phyloP scores from a whole-genome alignment of 768 basidiomycete species.

The Boletus rufocinnamomeus region DNA sequence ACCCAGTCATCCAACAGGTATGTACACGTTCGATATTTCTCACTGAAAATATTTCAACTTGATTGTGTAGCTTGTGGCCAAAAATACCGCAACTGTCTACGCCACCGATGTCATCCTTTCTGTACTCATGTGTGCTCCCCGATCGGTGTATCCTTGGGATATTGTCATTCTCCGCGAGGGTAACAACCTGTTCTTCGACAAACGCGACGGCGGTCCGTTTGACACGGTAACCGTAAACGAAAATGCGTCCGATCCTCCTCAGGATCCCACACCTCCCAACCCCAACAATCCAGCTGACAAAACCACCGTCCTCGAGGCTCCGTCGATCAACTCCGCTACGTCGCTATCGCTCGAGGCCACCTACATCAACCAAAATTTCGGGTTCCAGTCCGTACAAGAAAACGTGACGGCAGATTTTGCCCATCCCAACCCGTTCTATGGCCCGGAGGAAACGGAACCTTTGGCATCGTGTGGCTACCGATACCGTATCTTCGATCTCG shows the following conservation, averaged over 20 bases:
- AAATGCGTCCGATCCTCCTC: conserved; percentile 93
- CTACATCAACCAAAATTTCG: conserved; percentile 98
- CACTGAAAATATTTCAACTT: conserved; percentile 7
- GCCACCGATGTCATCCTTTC: conserved; percentile 94
- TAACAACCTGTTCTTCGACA: conserved; percentile 93
- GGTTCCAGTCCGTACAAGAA: conserved; percentile 92
- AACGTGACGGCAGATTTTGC: conserved; percentile 69
- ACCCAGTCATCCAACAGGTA: conserved; percentile 94
- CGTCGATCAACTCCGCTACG: conserved; percentile 90
- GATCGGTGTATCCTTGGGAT: conserved; percentile 98
- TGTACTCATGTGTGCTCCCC: conserved; percentile 93
- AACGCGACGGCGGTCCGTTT: conserved; percentile 95
- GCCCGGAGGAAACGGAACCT: conserved; percentile 90
- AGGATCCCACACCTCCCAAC: conserved; percentile 77
- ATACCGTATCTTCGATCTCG: conserved; percentile 93
- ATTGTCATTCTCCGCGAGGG: conserved; percentile 94
- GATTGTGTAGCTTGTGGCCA: conserved; percentile 66
- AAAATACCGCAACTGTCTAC: conserved; percentile 83
- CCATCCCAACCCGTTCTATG: conserved; percentile 94
- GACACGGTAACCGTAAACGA: conserved; percentile 99
- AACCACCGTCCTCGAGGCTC: conserved; percentile 58
- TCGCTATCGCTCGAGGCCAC: conserved; percentile 96
- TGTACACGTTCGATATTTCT: conserved; percentile 10
- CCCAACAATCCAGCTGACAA: conserved; percentile 78
- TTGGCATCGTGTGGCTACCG: conserved; percentile 95